phyloP scores from a whole-genome alignment of 176 grass and related monocot species.

The Oryza brachyantha region DNA sequence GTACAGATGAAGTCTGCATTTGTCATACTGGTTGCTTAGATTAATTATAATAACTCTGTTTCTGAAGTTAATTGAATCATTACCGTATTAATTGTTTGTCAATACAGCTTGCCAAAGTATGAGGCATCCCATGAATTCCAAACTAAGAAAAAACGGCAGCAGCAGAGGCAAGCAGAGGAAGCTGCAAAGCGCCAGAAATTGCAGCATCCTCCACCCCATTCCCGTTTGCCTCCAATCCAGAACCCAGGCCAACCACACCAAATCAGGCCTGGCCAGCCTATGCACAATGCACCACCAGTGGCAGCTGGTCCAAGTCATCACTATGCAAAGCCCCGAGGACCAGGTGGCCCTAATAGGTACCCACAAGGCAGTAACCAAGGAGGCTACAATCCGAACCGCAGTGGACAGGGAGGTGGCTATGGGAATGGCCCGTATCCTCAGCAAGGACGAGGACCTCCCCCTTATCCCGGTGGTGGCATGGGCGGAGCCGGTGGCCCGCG shows the following conservation, averaged over 20 bases:
- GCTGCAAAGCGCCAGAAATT: slow-evolving; percentile 88
- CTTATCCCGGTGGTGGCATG: slow-evolving; percentile 60
- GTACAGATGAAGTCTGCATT: slow-evolving; percentile 16
- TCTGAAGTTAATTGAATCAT: not conserved
- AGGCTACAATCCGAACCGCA: slow-evolving; percentile 63
- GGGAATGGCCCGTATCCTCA: slow-evolving; percentile 64
- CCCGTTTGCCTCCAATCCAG: slow-evolving; percentile 89
- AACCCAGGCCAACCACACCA: slow-evolving; percentile 66
- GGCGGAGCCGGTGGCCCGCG: slow-evolving; percentile 40
- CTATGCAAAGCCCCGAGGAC: slow-evolving; percentile 74
- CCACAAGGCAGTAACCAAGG: slow-evolving; percentile 63
- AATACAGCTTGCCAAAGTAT: slow-evolving; percentile 78
- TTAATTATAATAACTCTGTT: not conserved
- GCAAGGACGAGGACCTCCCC: slow-evolving; percentile 63
- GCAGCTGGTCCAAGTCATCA: slow-evolving; percentile 69
- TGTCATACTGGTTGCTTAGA: not conserved
- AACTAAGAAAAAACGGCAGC: slow-evolving; percentile 93
- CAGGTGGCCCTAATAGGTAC: slow-evolving; percentile 74
- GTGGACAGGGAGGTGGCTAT: slow-evolving; percentile 70
- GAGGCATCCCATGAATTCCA: slow-evolving; percentile 93
- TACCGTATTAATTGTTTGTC: not conserved
- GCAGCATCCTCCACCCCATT: slow-evolving; percentile 79
- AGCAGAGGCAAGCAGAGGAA: slow-evolving; percentile 91
- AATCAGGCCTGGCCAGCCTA: slow-evolving; percentile 67
- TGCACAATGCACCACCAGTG: slow-evolving; percentile 66